Conservation (phyloP, 2,329 filamentous ascomycete species). For the Clonostachys sp. region DNA sequence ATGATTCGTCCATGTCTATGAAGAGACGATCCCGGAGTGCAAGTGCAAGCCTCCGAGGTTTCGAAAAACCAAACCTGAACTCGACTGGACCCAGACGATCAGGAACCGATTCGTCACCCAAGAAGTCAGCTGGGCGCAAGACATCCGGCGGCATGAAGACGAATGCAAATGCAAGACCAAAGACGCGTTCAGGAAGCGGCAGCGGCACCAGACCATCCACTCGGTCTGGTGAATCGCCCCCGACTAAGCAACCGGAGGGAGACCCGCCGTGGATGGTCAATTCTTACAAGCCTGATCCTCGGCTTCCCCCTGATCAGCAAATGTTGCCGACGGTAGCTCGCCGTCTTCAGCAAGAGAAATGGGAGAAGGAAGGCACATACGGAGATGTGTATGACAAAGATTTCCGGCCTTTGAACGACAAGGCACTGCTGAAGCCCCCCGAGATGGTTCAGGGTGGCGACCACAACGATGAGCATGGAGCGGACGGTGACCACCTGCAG, state of each 20-base stretch:
- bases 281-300: slow-evolving; percentile 93
- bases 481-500: slow-evolving; percentile 9
- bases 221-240: slow-evolving; percentile 50
- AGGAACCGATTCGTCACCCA: slow-evolving; percentile 47
- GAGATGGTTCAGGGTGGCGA: slow-evolving; percentile 15
- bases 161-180: slow-evolving; percentile 46
- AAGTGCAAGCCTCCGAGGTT: slow-evolving; percentile 46
- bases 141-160: slow-evolving; percentile 35
- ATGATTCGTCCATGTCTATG: slow-evolving; percentile 53
- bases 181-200: slow-evolving; percentile 53
- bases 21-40: slow-evolving; percentile 68
- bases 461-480: slow-evolving; percentile 19
- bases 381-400: slow-evolving; percentile 83
- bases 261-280: slow-evolving; percentile 94
- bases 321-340: slow-evolving; percentile 91
- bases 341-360: slow-evolving; percentile 87
- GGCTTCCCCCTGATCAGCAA: slow-evolving; percentile 90
- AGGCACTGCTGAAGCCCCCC: slow-evolving; percentile 43
- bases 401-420: slow-evolving; percentile 76
- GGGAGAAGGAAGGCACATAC: slow-evolving; percentile 87
- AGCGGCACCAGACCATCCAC: slow-evolving; percentile 56
- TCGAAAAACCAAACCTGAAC: slow-evolving; percentile 7
- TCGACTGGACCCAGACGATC: slow-evolving; percentile 31
- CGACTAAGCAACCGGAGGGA: slow-evolving; percentile 73
- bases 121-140: slow-evolving; percentile 43